A percentile compares a stretch with the other conserved stretches of the same genome.
These are phyloP conservation scores for Penicillium paradoxum DNA, from an alignment of 495 filamentous ascomycete genomes.

Conservation along the genomic window DNA sequence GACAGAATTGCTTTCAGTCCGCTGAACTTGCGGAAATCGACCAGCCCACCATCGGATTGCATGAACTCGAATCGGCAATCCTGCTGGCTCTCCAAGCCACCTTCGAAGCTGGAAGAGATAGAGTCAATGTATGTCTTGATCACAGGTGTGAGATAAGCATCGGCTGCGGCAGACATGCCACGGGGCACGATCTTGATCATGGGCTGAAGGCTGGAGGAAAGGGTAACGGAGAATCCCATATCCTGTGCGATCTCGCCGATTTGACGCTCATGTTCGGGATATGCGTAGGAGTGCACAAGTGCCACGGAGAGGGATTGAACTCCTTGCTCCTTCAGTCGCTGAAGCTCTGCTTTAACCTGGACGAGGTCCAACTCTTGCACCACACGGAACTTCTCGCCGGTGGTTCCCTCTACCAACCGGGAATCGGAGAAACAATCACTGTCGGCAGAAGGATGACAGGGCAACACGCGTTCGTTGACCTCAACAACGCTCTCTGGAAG, in stretches of 20 bases:
- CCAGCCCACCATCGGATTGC: conserved; percentile 53
- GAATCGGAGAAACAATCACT: conserved; percentile 52
- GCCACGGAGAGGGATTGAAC: conserved; percentile 51
- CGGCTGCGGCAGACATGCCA: conserved; percentile 88
- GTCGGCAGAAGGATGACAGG: conserved; percentile 47
- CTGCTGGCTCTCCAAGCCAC: conserved; percentile 45
- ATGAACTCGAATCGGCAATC: conserved; percentile 49
- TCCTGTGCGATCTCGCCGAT: conserved; percentile 46
- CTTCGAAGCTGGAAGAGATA: conserved; percentile 63
- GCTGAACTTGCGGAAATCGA: conserved; percentile 53
- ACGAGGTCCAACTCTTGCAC: conserved; percentile 38
- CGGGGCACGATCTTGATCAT: conserved; percentile 77
- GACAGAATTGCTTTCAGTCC: conserved; percentile 56
- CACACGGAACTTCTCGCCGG: conserved; percentile 49
- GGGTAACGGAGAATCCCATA: conserved; percentile 54
- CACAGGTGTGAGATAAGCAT: conserved; percentile 92
- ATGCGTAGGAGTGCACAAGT: conserved; percentile 51
- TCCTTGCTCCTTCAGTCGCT: conserved; percentile 39
- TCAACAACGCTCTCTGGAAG: conserved; percentile 73
- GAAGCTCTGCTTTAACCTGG: conserved; percentile 38
- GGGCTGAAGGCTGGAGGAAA: conserved; percentile 64
- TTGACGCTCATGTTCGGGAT: conserved; percentile 48
- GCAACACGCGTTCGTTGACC: conserved; percentile 67
- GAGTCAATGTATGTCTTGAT: conserved; percentile 94
- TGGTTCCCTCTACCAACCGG: conserved; percentile 42